Conservation (phyloP, 495 filamentous ascomycete species). For the Emericellopsis terricola region DNA sequence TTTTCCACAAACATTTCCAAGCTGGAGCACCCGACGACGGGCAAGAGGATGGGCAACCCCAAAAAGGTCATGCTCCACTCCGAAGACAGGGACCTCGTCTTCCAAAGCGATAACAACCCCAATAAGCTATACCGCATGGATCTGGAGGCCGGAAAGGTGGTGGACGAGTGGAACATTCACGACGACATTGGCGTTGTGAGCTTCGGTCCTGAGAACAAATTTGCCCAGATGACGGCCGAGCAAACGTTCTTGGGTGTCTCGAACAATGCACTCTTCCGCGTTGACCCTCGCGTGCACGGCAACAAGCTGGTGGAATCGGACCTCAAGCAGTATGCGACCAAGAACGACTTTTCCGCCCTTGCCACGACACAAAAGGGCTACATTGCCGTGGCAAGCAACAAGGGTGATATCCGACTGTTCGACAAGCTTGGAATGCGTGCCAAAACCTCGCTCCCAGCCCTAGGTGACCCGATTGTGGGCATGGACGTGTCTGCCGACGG, state of each 20-base stretch:
- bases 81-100: constrained; percentile 80
- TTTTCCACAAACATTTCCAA: constrained; percentile 97
- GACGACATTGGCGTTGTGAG: constrained; percentile 85
- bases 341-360: constrained; percentile 88
- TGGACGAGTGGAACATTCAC: constrained; percentile 99
- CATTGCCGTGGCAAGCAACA: constrained; percentile 89
- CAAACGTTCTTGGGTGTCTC: constrained; percentile 90
- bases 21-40: constrained; percentile 63
- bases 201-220: constrained; percentile 93
- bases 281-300: constrained; percentile 80
- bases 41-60: constrained; percentile 77
- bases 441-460: constrained; percentile 89
- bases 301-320: constrained; percentile 86
- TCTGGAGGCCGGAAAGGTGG: constrained; percentile 94
- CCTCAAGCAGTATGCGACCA: constrained; percentile 86
- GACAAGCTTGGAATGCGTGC: constrained; percentile 93
- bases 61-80: constrained; percentile 97
- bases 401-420: constrained; percentile 93
- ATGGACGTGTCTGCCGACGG: constrained; percentile 90
- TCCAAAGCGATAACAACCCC: constrained; percentile 70
- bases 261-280: constrained; percentile 77
- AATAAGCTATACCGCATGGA: constrained; percentile 97
- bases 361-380: constrained; percentile 94
- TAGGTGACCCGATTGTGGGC: constrained; percentile 89
- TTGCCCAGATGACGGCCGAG: constrained; percentile 89